Conservation (phyloP, 768 basidiomycete genomes). For the Galerina marginata region DNA sequence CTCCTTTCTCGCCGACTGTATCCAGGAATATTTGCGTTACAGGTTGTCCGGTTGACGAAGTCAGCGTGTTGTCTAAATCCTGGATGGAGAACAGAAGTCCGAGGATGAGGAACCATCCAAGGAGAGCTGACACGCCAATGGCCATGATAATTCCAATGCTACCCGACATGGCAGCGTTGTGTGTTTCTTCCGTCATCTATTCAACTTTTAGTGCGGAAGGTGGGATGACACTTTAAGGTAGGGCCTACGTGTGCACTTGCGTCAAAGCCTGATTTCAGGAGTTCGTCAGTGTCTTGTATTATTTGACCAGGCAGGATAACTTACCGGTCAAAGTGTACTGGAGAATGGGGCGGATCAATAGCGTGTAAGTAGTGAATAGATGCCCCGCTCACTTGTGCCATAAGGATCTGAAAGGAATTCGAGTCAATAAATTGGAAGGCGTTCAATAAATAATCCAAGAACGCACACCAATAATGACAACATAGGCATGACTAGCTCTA, state of each 20-base stretch:
- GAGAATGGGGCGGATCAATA: not conserved
- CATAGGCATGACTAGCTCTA: conserved; percentile 72
- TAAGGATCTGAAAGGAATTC: conserved; percentile 49
- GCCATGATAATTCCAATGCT: conserved; percentile 72
- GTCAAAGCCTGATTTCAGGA: conserved; percentile 60
- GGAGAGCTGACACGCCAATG: conserved; percentile 71
- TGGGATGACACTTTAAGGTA: not conserved
- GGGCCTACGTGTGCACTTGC: conserved; percentile 68
- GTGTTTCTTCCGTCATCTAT: conserved; percentile 83
- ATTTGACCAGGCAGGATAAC: conserved; percentile 9
- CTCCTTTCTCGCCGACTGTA: conserved; percentile 74
- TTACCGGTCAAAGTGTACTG: conserved; percentile 71
- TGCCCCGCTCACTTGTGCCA: conserved; percentile 57
- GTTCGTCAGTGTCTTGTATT: not conserved
- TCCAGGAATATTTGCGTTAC: conserved; percentile 83
- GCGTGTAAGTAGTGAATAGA: not conserved
- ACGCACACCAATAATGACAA: conserved; percentile 65
- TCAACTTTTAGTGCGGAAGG: not conserved
- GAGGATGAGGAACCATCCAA: conserved; percentile 79
- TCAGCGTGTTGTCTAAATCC: conserved; percentile 61
- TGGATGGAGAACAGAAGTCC: conserved; percentile 81
- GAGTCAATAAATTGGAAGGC: not conserved
- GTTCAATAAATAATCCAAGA: not conserved
- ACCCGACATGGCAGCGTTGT: conserved; percentile 69
- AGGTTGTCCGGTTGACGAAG: conserved; percentile 64